A percentile compares a stretch with the other conserved stretches of the same genome.
phyloP scores from a whole-genome alignment of 208 protist genomes.

The Phytomonas sp. region DNA sequence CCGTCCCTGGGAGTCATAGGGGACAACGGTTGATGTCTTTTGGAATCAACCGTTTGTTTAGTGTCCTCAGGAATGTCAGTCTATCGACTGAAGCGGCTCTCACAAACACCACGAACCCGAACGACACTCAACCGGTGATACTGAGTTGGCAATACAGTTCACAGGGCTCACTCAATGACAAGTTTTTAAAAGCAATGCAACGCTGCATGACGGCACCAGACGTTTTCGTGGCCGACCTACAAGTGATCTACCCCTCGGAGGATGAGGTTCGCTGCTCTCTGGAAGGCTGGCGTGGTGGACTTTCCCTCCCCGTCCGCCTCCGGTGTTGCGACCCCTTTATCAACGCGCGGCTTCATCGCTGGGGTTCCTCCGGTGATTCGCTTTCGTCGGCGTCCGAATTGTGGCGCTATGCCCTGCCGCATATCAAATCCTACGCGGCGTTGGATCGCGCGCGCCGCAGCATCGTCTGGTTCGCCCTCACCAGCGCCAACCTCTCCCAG shows the following conservation, averaged over 20 bases:
- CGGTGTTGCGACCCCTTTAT: constrained; percentile 50
- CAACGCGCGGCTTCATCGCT: constrained; percentile 61
- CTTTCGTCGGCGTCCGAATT: background rate
- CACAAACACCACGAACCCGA: background rate
- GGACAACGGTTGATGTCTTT: constrained; percentile 3
- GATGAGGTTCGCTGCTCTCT: constrained; percentile 55
- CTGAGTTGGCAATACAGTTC: constrained; percentile 84
- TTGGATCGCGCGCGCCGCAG: constrained; percentile 16
- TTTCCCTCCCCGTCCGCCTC: constrained; percentile 55
- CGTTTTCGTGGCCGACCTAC: constrained; percentile 20
- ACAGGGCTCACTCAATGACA: constrained; percentile 45
- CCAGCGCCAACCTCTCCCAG: constrained; percentile 79
- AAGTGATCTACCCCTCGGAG: constrained; percentile 76
- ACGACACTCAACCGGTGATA: background rate
- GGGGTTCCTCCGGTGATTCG: constrained; percentile 13
- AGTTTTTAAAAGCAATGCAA: constrained; percentile 39
- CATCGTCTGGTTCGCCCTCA: constrained; percentile 70
- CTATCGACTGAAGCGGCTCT: background rate
- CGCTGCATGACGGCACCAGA: background rate
- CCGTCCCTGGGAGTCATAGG: constrained; percentile 46
- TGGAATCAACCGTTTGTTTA: constrained; percentile 11
- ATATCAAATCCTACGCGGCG: constrained; percentile 81
- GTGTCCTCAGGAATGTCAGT: background rate
- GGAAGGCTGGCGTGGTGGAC: constrained; percentile 71
- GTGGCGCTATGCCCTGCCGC: constrained; percentile 39